Evolutionary conservation across 768 basidiomycete genomes (phyloP).

Genomic region (Termitomyces sp.): DNA sequence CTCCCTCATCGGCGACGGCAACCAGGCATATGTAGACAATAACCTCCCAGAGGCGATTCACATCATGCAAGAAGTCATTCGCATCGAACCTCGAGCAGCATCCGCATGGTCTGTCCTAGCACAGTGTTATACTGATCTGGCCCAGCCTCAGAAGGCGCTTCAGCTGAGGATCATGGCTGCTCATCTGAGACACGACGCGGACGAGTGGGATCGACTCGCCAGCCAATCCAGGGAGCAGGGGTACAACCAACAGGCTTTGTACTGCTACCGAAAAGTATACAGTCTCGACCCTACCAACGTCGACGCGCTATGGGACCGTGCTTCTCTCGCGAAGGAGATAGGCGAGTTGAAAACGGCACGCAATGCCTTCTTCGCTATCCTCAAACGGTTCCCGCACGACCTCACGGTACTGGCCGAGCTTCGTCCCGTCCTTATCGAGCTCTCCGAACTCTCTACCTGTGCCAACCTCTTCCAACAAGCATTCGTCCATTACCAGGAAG

Average conservation of each 20-base stretch:
- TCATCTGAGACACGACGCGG: slow-evolving; percentile 76
- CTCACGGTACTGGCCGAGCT: slow-evolving; percentile 75
- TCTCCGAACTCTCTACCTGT: slow-evolving; percentile 61
- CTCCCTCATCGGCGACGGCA: slow-evolving; percentile 78
- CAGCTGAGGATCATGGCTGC: slow-evolving; percentile 88
- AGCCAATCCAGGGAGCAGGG: slow-evolving; percentile 69
- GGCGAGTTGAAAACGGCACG: slow-evolving; percentile 65
- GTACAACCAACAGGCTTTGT: slow-evolving; percentile 80
- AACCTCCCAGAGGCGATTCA: slow-evolving; percentile 64
- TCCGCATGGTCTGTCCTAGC: slow-evolving; percentile 88
- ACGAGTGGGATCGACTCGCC: slow-evolving; percentile 85
- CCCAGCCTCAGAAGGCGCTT: slow-evolving; percentile 64
- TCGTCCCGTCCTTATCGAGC: slow-evolving; percentile 69
- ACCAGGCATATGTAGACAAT: slow-evolving; percentile 77
- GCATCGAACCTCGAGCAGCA: slow-evolving; percentile 83
- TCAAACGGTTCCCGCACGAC: slow-evolving; percentile 76
- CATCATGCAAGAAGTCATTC: slow-evolving; percentile 87
- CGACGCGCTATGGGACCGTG: slow-evolving; percentile 87
- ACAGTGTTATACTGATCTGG: slow-evolving; percentile 72
- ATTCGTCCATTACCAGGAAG: slow-evolving; percentile 57
- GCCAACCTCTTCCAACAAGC: slow-evolving; percentile 66
- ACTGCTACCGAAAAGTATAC: slow-evolving; percentile 84
- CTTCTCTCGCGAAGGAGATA: slow-evolving; percentile 71
- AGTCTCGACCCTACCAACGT: slow-evolving; percentile 77
- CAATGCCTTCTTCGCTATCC: slow-evolving; percentile 60